Evolutionary conservation across 164 flowering plant species (phyloP), one percentile per base, ranked within the genome.

Genomic region (Pachysandra terminalis): DNA sequence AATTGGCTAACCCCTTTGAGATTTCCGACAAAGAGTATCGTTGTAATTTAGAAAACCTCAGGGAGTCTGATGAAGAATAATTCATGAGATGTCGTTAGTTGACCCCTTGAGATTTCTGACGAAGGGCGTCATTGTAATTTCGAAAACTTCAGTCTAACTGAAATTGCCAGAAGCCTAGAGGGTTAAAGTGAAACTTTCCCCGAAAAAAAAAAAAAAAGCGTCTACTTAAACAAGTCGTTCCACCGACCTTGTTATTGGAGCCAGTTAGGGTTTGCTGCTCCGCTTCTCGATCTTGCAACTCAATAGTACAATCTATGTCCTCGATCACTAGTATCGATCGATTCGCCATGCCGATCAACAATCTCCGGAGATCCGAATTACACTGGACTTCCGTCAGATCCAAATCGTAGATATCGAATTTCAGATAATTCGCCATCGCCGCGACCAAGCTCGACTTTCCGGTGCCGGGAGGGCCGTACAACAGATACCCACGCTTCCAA

Each of bases 391-490:
- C 65, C 0, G 73, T 65, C 28, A 82, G 59, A 59, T 82, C 75
- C 77, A 80, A 66, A 52, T 82, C 83, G 68, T 82, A 82, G 3
- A 82, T 66, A 49, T 78, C 74, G 51, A 80, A 82, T 5, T 74
- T 75, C 8, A 76, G 75, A 56, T 63, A 72, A 59, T 76, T 76
- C 5, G 81, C 84, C 78, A 82, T 81, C 12, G 85, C 85, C 5
- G 82, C 85, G 9, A 77, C 60, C 77, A 81, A 64, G 78, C 81
- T 81, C 17, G 81, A 78, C 53, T 81, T 81, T 28, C 81, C 80
- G 0, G 81, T 80, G 0, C 83, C 81, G 0, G 81, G 81, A 4
- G 81, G 81, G 1, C 84, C 84, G 54, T 37, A 79, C 68, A 81
- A 27, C 69, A 81, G 26, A 67, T 81, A 79, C 28, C 84, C 84